Base-by-base conservation (phyloP, 202 grass and related monocot species). In the Tripidium arundinaceum region DNA sequence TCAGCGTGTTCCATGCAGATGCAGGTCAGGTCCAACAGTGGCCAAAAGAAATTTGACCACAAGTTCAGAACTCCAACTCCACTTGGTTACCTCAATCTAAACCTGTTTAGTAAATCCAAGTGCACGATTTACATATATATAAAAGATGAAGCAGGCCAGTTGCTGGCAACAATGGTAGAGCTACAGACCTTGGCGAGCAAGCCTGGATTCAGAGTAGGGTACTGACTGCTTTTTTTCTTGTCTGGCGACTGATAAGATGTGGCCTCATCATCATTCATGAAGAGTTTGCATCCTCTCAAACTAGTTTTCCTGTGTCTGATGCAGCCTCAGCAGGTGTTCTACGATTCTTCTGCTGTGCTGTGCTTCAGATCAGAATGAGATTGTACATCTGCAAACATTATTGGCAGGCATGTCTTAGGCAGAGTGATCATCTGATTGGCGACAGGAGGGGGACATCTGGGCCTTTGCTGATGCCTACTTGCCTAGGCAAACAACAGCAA, bases 11-110 rank as follows among this genome's bases (percentile, higher is more conserved):
- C 47, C 36, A 58, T 12, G 31, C 22, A 0, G 70, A 22, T 33
- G 9, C 41, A 61, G 58, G 0, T 1, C 62, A 66, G 11, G 36
- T 27, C 52, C 59, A 11, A n/a, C 72, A 69, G 18, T 6, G 2
- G 9, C 16, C 81, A 58, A 8, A 81, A 33, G 11, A 18, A 9
- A 31, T 4, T 67, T 83, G 62, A 68, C 62, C 81, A 46, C 68
- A 37, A 1, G 41, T 27, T 18, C 49, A 70, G 21, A 42, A n/a
- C 8, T 34, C 38, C 79, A 62, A 33, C 39, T 15, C 3, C 54
- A 62, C 22, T 21, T 28, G 3, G 7, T 26, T 58, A 26, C 37
- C 21, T 60, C 3, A 3, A 75, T 36, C 28, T 57, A 15, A 22
- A 52, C 27, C 3, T 28, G 4, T 2, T 27, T 34, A 21, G 47